These are phyloP conservation scores for Myriosclerotinia scirpicola DNA, from an alignment of 2,329 filamentous ascomycete genomes.

Conservation along the genomic window DNA sequence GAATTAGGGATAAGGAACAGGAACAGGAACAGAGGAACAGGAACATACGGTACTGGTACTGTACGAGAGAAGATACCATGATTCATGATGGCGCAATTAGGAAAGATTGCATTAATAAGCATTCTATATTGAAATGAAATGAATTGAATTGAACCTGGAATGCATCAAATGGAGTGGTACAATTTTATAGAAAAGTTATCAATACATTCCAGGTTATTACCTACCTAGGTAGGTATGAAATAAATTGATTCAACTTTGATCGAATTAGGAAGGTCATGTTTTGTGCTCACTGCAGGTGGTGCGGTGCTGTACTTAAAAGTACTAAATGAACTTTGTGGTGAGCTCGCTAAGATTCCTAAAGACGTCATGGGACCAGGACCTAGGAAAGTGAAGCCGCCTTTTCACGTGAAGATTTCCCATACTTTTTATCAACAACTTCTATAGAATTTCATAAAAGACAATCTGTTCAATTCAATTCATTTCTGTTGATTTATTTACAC, in stretches of 20 bases:
- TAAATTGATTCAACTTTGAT: no score
- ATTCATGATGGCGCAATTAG: slow-evolving; percentile 20
- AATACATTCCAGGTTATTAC: no score
- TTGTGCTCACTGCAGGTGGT: no score
- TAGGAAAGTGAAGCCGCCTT: no score
- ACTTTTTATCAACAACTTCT: background rate
- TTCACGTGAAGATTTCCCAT: slow-evolving; percentile 16
- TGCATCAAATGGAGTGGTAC: slow-evolving; percentile 6
- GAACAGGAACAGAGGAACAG: slow-evolving; percentile 2
- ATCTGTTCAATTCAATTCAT: slow-evolving; percentile 11
- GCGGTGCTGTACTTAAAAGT: no score
- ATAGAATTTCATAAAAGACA: background rate
- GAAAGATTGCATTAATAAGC: slow-evolving; percentile 18
- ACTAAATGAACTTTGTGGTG: no score
- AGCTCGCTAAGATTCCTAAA: no score
- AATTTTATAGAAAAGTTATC: no score
- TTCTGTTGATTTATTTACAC: background rate
- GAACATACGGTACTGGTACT: slow-evolving; percentile 14
- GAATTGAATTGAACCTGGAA: background rate
- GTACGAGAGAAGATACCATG: slow-evolving; percentile 18
- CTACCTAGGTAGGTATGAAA: no score
- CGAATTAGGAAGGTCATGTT: no score
- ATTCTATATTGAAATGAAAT: background rate
- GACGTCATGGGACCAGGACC: no score
- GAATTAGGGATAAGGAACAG: background rate